Conservation (phyloP, 2,329 filamentous ascomycete species). For the Endothia cerciana region DNA sequence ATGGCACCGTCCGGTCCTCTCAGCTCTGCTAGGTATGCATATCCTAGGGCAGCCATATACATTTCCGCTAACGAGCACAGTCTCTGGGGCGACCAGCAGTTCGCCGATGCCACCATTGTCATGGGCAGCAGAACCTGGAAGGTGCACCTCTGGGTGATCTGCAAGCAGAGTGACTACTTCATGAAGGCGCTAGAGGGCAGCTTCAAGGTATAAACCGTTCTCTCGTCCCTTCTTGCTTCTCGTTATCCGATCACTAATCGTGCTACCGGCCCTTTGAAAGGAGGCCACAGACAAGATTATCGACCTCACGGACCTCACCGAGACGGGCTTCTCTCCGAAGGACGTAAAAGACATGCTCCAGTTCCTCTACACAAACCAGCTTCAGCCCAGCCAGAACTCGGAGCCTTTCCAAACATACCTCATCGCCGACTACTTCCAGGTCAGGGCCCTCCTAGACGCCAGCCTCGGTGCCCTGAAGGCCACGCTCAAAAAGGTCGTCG, state of each 20-base stretch:
- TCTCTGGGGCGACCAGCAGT: neutral
- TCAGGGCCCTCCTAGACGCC: neutral
- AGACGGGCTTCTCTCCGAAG: neutral
- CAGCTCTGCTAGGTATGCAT: neutral
- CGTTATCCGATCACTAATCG: too few species aligned
- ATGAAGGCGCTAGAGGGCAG: conserved; percentile 5
- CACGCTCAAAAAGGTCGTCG: neutral
- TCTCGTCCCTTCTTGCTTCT: too few species aligned
- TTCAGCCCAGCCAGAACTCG: neutral
- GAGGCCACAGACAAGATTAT: conserved; percentile 13
- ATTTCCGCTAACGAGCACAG: neutral
- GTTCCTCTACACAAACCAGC: conserved; percentile 11
- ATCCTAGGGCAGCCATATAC: neutral
- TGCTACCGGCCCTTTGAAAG: neutral
- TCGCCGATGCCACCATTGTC: conserved; percentile 14
- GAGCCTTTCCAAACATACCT: neutral
- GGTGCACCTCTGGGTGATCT: conserved; percentile 11
- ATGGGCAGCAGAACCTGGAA: conserved; percentile 16
- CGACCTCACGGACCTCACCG: conserved; percentile 12
- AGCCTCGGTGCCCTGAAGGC: neutral
- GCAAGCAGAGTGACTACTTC: conserved; percentile 10
- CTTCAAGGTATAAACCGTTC: neutral
- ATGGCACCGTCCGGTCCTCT: neutral
- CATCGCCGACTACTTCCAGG: conserved; percentile 21
- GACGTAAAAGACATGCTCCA: conserved; percentile 1